Evolutionary conservation across 805 yeast genomes (phyloP), one percentile per base, ranked within the genome.

Genomic region (Ogataea neopini): DNA sequence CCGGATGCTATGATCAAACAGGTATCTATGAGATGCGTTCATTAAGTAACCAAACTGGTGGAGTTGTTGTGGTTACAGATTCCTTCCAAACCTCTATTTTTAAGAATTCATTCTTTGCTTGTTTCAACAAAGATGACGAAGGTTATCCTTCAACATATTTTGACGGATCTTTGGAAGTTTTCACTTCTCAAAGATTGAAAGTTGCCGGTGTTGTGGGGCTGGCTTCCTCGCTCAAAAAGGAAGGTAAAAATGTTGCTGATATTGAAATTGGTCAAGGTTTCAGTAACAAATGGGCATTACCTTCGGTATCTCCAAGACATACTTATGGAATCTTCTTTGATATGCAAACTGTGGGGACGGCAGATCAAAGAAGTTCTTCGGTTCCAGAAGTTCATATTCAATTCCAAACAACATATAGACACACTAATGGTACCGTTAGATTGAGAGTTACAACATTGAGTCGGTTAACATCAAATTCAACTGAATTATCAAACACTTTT

Each of bases 1-100:
- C 96, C 25, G 97, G 97, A 52, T 88, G 96, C 72, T 89, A 88
- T 67, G 98, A 91, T 71, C 98, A 91, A 75, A 85, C 90, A 49
- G 98, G 98, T 64, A 80, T 91, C 74, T 83, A 83, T 59, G 98
- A 91, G 72, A 91, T 91, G 97, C 86, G 89, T 70, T 75, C 84
- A 49, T 72, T 92, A 53, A 80, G 95, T 49, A 86, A 87, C 68
- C 75, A 80, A 57, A 90, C 97, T 7, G 97, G 97, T 54, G 98
- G 98, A 70, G 84, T 86, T 18, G 71, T 92, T 50, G 81, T 92
- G 35, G 80, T 91, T 59, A 79, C 96, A 3, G 98, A 91, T 72
- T 90, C 97, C 9, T 92, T 92, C 73, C 89, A 95, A 35, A 91
- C 97, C 11, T 84, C 97, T 7, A 90, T 91, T 57, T 91, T 91